These are phyloP conservation scores for Trypanosoma melophagium DNA, from an alignment of 208 protist genomes.

Conservation along the genomic window DNA sequence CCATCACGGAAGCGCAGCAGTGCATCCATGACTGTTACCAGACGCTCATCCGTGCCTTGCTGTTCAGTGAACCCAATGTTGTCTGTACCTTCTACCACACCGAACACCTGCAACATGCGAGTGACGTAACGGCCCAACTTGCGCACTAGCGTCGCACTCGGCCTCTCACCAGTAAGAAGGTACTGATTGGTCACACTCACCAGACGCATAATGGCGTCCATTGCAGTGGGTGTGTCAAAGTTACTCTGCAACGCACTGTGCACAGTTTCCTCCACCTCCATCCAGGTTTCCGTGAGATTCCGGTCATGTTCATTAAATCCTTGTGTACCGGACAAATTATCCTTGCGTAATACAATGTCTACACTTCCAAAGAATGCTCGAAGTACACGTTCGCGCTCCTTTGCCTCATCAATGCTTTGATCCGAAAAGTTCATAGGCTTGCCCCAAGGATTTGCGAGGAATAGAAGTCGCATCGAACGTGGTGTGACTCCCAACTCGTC, in stretches of 20 bases:
- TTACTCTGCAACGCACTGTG: slow-evolving; percentile 90
- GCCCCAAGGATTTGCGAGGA: slow-evolving; percentile 92
- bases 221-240: slow-evolving; percentile 92
- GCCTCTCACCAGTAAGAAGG: slow-evolving; percentile 39
- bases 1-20: slow-evolving; percentile 74
- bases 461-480: slow-evolving; percentile 93
- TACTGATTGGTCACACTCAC: slow-evolving; percentile 89
- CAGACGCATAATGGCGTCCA: slow-evolving; percentile 71
- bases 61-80: slow-evolving; percentile 48
- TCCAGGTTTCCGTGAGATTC: slow-evolving; percentile 42
- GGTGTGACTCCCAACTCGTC: slow-evolving; percentile 74
- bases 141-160: slow-evolving; percentile 68
- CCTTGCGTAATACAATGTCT: slow-evolving; percentile 52
- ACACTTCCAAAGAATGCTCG: slow-evolving; percentile 85
- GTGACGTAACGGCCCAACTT: slow-evolving; percentile 88
- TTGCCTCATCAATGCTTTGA: slow-evolving; percentile 87
- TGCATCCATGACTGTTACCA: slow-evolving; percentile 66
- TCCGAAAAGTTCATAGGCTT: slow-evolving; percentile 93
- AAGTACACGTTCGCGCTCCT: slow-evolving; percentile 77
- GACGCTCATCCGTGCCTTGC: slow-evolving; percentile 28
- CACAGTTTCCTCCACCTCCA: slow-evolving; percentile 61
- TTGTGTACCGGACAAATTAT: slow-evolving; percentile 41
- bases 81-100: slow-evolving; percentile 83
- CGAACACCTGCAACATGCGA: slow-evolving; percentile 91
- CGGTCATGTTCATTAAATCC: slow-evolving; percentile 57